Evolutionary conservation across 345 rosid species (phyloP), one percentile per base, ranked within the genome.

Genomic region (Pugionium dolabratum): DNA sequence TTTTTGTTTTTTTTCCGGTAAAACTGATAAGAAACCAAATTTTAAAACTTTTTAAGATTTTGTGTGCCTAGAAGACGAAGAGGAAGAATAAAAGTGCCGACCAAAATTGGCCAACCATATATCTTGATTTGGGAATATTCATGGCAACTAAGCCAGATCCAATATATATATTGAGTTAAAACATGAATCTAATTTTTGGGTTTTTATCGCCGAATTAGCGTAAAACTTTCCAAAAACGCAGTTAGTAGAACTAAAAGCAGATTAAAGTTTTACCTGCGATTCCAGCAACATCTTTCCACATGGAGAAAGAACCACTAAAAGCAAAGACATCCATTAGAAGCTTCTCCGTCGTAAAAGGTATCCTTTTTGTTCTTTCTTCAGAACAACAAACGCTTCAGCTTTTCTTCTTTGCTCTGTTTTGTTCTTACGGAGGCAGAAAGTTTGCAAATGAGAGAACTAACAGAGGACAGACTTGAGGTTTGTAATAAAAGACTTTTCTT

Each of bases 251-350:
- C 1, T 4, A 35, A 18, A 54, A 37, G 9, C 29, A 64, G 64
- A 11, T n/a, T 46, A 2, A 66, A 49, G 6, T 5, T 2, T 25
- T 69, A 79, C 83, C 83, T 39, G 83, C 90, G 56, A 86, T 70
- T 78, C 97, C 97, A 54, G 93, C 95, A 52, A 82, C 84, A 85
- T 82, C 86, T 56, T 72, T 79, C 59, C 74, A 79, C 69, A 69
- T 35, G 32, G 73, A 46, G 43, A 60, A 41, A 74, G 72, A 43
- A 56, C 62, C 52, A 62, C 28, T 10, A 9, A 62, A 36, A 59
- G 61, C 34, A 42, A 65, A 68, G 3, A 67, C 37, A 80, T 78
- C 51, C 96, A 89, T 86, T 56, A 78, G 61, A 65, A 66, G 76
- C 71, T 75, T 45, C 52, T 60, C 11, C 61, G 53, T 53, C 1